A percentile compares a stretch with the other conserved stretches of the same genome.
Evolutionary conservation across 1,139 yeast genomes (phyloP).

Genomic region (Schizosaccharomyces versatilis): DNA sequence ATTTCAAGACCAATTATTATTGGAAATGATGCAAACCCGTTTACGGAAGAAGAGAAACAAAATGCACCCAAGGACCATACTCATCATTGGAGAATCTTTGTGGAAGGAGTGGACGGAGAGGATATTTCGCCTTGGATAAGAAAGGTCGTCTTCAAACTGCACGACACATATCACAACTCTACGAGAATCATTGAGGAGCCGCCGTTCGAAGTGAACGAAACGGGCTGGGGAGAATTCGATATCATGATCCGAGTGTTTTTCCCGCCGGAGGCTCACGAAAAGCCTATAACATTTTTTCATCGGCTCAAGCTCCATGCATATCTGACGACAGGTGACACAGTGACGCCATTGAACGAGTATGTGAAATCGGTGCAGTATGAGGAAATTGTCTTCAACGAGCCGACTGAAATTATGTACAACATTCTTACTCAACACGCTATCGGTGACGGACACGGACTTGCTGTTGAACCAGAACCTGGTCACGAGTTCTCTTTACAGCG

Average conservation of each 20-base stretch:
- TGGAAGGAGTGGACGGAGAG: slow-evolving; percentile 61
- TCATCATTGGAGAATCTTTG: slow-evolving; percentile 86
- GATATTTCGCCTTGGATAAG: slow-evolving; percentile 69
- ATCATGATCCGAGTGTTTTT: slow-evolving; percentile 71
- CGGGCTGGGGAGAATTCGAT: slow-evolving; percentile 99
- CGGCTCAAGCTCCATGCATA: slow-evolving; percentile 84
- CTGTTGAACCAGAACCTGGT: slow-evolving; percentile 24
- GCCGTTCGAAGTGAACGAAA: slow-evolving; percentile 86
- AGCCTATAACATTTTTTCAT: slow-evolving; percentile 67
- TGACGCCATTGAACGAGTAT: slow-evolving; percentile 13
- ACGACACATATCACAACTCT: slow-evolving; percentile 77
- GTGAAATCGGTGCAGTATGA: slow-evolving; percentile 63
- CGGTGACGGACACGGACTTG: slow-evolving; percentile 27
- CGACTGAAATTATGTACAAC: slow-evolving; percentile 73
- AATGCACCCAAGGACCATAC: slow-evolving; percentile 51
- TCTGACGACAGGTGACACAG: slow-evolving; percentile 23
- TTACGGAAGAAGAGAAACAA: slow-evolving; percentile 6
- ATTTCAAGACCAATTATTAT: slow-evolving; percentile 8
- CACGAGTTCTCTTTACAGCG: slow-evolving; percentile 34
- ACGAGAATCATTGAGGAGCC: slow-evolving; percentile 65
- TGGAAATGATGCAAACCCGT: slow-evolving; percentile 8
- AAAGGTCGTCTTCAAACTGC: slow-evolving; percentile 79
- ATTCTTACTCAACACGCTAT: slow-evolving; percentile 46
- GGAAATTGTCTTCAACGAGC: slow-evolving; percentile 86
- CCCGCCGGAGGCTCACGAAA: slow-evolving; percentile 68